Evolutionary conservation across 495 filamentous ascomycete species (phyloP).

Genomic region (Usnea hakonensis): DNA sequence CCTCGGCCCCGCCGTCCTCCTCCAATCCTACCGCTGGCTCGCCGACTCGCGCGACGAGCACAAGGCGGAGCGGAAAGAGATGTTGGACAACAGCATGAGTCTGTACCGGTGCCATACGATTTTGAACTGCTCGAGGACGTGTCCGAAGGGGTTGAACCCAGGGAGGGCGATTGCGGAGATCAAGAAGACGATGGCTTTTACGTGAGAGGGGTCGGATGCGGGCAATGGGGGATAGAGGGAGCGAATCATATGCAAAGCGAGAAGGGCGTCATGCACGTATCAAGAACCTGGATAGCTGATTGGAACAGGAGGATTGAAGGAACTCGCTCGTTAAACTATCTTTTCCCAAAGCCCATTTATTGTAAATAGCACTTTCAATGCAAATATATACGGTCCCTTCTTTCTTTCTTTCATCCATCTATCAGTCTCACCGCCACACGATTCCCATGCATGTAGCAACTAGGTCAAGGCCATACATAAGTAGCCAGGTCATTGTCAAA

Average conservation of each 20-base stretch:
- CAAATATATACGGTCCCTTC: no score
- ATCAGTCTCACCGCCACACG: no score
- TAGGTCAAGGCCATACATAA: no score
- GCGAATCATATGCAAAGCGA: not conserved
- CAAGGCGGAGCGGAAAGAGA: slow-evolving; percentile 75
- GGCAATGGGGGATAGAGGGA: not conserved
- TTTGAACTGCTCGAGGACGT: slow-evolving; percentile 92
- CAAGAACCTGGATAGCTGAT: not conserved
- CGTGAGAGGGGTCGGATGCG: not conserved
- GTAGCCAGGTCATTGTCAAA: no score
- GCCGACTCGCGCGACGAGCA: slow-evolving; percentile 86
- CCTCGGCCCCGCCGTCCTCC: slow-evolving; percentile 88
- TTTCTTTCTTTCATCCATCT: no score
- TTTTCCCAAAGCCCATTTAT: no score
- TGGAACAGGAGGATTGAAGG: not conserved
- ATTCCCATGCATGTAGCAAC: no score
- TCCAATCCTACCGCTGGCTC: slow-evolving; percentile 96
- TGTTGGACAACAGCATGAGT: slow-evolving; percentile 96
- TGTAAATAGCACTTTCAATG: not conserved
- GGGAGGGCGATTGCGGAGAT: slow-evolving; percentile 91
- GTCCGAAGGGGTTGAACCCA: slow-evolving; percentile 97
- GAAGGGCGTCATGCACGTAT: not conserved
- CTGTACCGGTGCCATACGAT: slow-evolving; percentile 98
- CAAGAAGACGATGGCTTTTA: slow-evolving; percentile 90
- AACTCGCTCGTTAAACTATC: not conserved